Percentiles rank a stretch among this genome's conserved stretches.
Conservation (phyloP, 2,329 filamentous ascomycete species). For the Corinectria fuckeliana region DNA sequence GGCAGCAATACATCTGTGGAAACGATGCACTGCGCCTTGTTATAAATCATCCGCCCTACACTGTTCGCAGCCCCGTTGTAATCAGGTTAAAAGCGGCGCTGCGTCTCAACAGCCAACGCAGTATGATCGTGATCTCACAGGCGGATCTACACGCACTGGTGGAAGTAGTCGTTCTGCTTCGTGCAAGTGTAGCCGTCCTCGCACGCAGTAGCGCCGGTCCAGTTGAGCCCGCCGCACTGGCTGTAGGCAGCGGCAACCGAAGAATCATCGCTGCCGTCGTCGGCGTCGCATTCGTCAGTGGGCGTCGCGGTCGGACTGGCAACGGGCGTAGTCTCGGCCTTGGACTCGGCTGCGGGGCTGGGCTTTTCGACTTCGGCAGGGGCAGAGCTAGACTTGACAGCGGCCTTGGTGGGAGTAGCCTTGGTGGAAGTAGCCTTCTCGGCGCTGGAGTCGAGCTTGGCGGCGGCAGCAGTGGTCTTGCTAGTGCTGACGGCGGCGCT, state of each 20-base stretch:
- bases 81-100: not conserved
- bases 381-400: slow-evolving; percentile 4
- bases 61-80: not conserved
- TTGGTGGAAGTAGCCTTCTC: not conserved
- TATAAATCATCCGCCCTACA: not conserved
- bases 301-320: not conserved
- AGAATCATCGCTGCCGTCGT: not conserved
- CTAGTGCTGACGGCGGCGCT: slow-evolving; percentile 9
- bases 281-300: not conserved
- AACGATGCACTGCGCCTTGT: not conserved
- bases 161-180: slow-evolving; percentile 47
- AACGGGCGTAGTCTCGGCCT: not conserved
- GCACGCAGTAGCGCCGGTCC: slow-evolving; percentile 51
- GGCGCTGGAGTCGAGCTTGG: not conserved
- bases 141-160: slow-evolving; percentile 41
- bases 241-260: slow-evolving; percentile 6
- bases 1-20: not conserved
- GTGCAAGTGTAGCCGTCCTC: slow-evolving; percentile 48
- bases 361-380: slow-evolving; percentile 4
- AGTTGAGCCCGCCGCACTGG: slow-evolving; percentile 52
- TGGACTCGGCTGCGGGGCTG: slow-evolving; percentile 8
- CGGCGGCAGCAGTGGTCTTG: not conserved
- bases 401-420: not conserved
- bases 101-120: not conserved
- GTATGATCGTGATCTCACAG: not conserved